phyloP scores from a whole-genome alignment of 2,329 filamentous ascomycete species.

The Pseudocercospora eumusae region DNA sequence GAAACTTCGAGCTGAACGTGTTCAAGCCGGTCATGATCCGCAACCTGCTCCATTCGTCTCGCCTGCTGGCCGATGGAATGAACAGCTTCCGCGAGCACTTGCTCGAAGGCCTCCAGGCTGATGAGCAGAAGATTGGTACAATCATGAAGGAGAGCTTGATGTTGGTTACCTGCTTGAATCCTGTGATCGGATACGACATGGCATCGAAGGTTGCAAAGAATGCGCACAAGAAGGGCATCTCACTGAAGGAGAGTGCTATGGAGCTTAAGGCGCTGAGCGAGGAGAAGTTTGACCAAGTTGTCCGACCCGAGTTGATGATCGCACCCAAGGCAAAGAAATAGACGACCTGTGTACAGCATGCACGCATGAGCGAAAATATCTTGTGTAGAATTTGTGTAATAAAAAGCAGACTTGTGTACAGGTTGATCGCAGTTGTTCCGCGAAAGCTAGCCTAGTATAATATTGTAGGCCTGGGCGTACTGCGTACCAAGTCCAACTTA shows the following conservation, averaged over 20 bases:
- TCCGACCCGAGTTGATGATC: constrained; percentile 94
- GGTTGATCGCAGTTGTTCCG: neutral
- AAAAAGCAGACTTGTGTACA: neutral
- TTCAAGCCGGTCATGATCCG: constrained; percentile 97
- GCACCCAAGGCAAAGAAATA: constrained; percentile 69
- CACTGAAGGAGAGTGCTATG: constrained; percentile 89
- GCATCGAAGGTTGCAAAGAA: constrained; percentile 97
- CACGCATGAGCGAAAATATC: neutral
- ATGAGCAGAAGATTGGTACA: constrained; percentile 85
- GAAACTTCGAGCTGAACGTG: constrained; percentile 98
- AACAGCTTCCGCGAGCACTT: constrained; percentile 92
- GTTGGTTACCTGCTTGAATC: constrained; percentile 97
- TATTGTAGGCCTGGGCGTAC: too few relatives aligned
- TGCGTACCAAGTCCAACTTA: too few relatives aligned
- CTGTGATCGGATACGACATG: constrained; percentile 97
- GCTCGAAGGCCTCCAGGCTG: constrained; percentile 82
- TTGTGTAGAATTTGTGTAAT: constrained; percentile 1
- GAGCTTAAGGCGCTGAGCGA: constrained; percentile 86
- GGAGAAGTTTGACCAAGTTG: constrained; percentile 86
- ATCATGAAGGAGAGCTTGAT: constrained; percentile 97
- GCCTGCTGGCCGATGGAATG: constrained; percentile 90
- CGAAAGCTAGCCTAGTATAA: too few relatives aligned
- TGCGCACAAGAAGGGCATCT: constrained; percentile 96
- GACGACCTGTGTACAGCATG: neutral
- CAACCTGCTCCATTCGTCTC: constrained; percentile 89